A percentile compares a stretch with the other conserved stretches of the same genome.
Evolutionary conservation across 179 eudicot species (phyloP).

Genomic region (Beta corolliflora): DNA sequence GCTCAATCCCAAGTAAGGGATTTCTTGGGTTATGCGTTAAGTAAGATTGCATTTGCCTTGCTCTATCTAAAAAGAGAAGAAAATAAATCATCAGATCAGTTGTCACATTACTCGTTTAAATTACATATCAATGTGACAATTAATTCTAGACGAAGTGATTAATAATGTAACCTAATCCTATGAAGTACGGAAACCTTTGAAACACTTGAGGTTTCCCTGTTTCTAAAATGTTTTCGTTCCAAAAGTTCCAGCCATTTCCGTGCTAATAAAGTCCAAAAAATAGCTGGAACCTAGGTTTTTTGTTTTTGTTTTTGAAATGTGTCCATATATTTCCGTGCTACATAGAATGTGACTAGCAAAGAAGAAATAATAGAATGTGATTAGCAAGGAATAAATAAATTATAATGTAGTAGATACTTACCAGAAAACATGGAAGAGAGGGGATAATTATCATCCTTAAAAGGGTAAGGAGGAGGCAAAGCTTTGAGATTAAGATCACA

Average conservation of each 20-base stretch:
- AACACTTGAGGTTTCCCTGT: no score
- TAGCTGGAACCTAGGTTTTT: no score
- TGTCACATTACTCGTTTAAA: neutral
- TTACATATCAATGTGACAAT: neutral
- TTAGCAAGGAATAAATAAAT: neutral
- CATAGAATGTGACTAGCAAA: neutral
- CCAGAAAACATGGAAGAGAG: conserved; percentile 39
- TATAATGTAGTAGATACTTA: neutral
- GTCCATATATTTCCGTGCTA: no score
- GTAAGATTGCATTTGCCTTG: conserved; percentile 45
- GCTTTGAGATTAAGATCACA: conserved; percentile 23
- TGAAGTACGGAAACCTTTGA: no score
- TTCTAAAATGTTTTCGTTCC: no score
- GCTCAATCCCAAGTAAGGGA: conserved; percentile 47
- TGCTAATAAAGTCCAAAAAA: no score
- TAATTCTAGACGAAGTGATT: no score
- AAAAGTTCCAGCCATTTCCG: no score
- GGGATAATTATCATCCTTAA: conserved; percentile 48
- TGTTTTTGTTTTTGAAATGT: no score
- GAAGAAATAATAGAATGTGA: neutral
- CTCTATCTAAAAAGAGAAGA: conserved; percentile 32
- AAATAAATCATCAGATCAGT: neutral
- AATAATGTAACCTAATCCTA: no score
- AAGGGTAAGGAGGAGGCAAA: conserved; percentile 47
- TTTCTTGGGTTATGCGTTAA: conserved; percentile 34